phyloP scores from a whole-genome alignment of 2,329 filamentous ascomycete species.

The Penicillium sp. region DNA sequence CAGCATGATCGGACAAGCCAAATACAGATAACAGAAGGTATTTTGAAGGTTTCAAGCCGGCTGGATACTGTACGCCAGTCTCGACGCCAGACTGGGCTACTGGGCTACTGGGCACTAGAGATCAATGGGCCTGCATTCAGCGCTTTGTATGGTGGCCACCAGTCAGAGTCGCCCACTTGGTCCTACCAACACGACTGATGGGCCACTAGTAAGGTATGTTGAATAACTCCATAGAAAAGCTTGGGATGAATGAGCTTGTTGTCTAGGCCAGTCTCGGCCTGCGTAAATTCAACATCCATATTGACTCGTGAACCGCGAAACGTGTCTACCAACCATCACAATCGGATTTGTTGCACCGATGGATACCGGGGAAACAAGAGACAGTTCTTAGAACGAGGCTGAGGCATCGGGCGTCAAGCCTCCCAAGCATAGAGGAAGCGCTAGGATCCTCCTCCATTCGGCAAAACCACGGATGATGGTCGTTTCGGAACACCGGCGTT shows the following conservation, averaged over 20 bases:
- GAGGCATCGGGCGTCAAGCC: neutral
- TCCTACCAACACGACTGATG: neutral
- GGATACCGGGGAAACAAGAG: neutral
- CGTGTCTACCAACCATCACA: neutral
- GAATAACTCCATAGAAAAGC: neutral
- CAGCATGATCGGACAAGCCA: neutral
- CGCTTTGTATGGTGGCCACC: constrained; percentile 1
- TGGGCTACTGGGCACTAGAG: neutral
- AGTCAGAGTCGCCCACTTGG: neutral
- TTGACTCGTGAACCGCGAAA: neutral
- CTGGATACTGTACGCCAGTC: neutral
- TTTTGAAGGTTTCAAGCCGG: neutral
- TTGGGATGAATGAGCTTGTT: neutral
- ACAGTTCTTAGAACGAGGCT: neutral
- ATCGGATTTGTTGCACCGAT: neutral
- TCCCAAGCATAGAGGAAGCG: neutral
- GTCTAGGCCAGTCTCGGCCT: neutral
- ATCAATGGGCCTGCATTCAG: neutral
- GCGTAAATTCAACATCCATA: neutral
- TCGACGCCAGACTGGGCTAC: neutral
- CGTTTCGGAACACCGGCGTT: neutral
- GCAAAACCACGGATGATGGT: constrained; percentile 1
- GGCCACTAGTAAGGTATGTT: neutral
- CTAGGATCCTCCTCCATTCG: neutral
- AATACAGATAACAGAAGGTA: neutral